Base-by-base conservation (phyloP, 1,139 yeast species). In the Taiozyma sp. region DNA sequence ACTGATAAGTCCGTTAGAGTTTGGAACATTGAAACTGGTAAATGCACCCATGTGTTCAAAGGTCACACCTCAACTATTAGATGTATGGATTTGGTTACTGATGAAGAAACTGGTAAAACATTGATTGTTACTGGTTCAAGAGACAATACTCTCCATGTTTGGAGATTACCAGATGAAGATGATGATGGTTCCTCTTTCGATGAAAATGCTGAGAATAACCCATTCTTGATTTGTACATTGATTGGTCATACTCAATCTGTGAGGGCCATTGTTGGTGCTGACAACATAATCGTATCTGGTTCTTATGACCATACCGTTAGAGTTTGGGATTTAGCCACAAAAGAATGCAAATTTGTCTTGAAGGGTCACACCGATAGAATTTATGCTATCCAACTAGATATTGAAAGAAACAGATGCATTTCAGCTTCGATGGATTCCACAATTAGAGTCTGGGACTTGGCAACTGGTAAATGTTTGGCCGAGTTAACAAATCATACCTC, bases 51-150 rank as follows among this genome's bases (percentile, higher is more conserved):
- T 67, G 80, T 91, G 1, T 89, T 92, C 66, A 79, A 84, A 53
- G 98, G 96, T 2, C 98, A 91, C 63, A 87, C 96, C 0, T 89
- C 97, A 0, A 91, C 97, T 0, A 96, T 92, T 22, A 77, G 98
- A 63, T 92, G 97, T 65, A 74, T 91, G 61, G 97, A 92, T 58
- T 87, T 91, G 49, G 76, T 91, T 36, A 84, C 83, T 58, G 74
- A 78, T 49, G 81, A 83, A 58, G 81, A 78, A 51, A 73, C 78
- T 48, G 91, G 91, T 8, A 78, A 78, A 24, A 85, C 84, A 45
- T 80, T 83, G 14, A 75, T 84, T 51, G 86, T 93, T 1, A 85
- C 97, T 0, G 98, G 99, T 0, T 89, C 97, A 4, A 79, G 99
- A 65, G 99, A 93, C 65, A 83, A 87, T 55, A 89, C 96, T 32